Evolutionary conservation across 768 basidiomycete genomes (phyloP).

Genomic region (Phlegmacium glaucopus): DNA sequence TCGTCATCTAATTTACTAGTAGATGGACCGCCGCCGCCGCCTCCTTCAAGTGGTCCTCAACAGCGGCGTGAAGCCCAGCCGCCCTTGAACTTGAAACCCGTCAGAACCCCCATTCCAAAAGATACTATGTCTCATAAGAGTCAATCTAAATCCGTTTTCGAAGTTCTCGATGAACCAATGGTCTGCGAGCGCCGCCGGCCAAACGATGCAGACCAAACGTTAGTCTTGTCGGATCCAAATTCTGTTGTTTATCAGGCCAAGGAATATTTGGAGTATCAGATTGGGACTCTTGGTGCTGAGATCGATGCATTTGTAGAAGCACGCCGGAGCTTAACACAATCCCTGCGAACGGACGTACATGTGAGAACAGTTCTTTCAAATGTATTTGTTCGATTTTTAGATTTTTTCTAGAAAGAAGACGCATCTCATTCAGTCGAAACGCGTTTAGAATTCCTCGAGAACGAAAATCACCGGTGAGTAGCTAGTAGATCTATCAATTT

Average conservation of each 20-base stretch:
- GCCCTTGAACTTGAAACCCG: neutral
- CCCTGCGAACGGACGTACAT: neutral
- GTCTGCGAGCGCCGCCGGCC: no score
- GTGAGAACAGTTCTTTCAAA: no score
- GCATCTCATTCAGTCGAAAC: neutral
- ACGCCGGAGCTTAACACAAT: no score
- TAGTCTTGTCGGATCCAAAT: neutral
- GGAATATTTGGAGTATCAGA: conserved; percentile 29
- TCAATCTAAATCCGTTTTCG: no score
- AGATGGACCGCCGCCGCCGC: conserved; percentile 3
- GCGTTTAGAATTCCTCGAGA: conserved; percentile 19
- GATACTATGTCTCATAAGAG: neutral
- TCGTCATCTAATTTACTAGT: conserved; percentile 7
- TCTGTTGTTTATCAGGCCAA: neutral
- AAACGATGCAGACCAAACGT: no score
- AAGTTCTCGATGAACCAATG: no score
- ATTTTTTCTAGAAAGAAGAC: neutral
- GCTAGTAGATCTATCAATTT: neutral
- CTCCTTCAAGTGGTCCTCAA: neutral
- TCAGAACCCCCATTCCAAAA: neutral
- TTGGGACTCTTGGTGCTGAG: conserved; percentile 29
- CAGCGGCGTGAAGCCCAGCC: neutral
- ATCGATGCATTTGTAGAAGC: conserved; percentile 34
- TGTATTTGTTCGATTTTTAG: neutral
- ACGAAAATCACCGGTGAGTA: conserved; percentile 32